These are phyloP conservation scores for Blattamonas nauphoetae DNA, from an alignment of 78 protist species.

Conservation along the genomic window DNA sequence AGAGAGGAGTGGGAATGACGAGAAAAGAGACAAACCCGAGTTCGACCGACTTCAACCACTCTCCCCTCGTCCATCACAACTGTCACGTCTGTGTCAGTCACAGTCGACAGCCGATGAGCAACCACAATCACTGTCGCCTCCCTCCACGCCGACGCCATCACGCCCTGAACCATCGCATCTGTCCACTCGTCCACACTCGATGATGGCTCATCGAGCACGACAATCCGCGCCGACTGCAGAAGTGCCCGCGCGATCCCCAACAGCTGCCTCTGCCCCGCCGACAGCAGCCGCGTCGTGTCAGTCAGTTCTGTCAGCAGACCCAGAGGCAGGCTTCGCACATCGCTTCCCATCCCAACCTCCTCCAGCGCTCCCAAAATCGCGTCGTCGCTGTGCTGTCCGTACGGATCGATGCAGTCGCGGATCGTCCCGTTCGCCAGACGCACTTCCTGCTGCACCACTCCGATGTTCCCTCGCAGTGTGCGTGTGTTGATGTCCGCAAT, in stretches of 20 bases:
- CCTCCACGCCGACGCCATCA: not conserved
- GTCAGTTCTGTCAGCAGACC: not conserved
- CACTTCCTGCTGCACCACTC: not conserved
- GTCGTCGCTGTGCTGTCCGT: not conserved
- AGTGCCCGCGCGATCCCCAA: not conserved
- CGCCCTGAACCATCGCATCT: not conserved
- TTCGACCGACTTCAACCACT: no score
- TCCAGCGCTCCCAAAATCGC: not conserved
- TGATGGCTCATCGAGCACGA: not conserved
- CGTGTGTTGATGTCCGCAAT: no score
- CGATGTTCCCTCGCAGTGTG: not conserved
- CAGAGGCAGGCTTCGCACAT: not conserved
- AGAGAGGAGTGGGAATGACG: no score
- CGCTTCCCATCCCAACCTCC: not conserved
- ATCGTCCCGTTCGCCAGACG: not conserved
- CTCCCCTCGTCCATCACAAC: not conserved
- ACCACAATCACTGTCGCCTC: not conserved
- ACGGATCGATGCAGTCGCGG: not conserved
- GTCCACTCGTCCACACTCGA: not conserved
- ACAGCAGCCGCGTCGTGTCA: not conserved
- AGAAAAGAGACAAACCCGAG: no score
- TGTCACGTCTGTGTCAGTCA: not conserved
- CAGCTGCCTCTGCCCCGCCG: not conserved
- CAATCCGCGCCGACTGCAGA: not conserved
- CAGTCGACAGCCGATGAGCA: not conserved